Evolutionary conservation across 2,329 filamentous ascomycete species (phyloP).

Genomic region (Fusarium sublunatum): DNA sequence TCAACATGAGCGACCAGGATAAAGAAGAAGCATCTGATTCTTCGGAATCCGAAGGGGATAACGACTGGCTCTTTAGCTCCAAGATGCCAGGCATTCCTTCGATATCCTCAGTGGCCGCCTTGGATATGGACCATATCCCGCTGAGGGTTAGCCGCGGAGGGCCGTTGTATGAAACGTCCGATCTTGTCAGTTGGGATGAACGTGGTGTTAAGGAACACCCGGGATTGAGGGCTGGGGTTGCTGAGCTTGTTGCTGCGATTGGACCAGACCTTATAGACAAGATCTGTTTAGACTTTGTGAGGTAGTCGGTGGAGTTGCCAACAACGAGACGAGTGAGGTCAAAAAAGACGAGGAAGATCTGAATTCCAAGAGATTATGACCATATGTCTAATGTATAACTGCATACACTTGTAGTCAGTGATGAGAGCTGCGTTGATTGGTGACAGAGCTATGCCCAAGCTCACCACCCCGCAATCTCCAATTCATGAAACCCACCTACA

Average conservation of each 20-base stretch:
- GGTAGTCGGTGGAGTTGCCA: neutral
- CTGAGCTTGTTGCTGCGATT: slow-evolving; percentile 73
- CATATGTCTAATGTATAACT: neutral
- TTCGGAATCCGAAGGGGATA: slow-evolving; percentile 22
- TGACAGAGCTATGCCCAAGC: slow-evolving; percentile 22
- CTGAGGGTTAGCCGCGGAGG: slow-evolving; percentile 59
- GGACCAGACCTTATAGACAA: slow-evolving; percentile 68
- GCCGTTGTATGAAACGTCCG: slow-evolving; percentile 57
- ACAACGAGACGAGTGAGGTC: neutral
- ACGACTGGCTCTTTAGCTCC: slow-evolving; percentile 63
- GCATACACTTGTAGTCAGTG: neutral
- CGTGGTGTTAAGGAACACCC: slow-evolving; percentile 61
- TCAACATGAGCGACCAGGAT: slow-evolving; percentile 5
- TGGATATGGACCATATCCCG: slow-evolving; percentile 70
- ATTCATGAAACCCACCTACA: slow-evolving; percentile 30
- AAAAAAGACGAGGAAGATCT: neutral
- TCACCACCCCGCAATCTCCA: slow-evolving; percentile 39
- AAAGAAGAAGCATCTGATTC: slow-evolving; percentile 8
- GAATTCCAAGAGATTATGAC: too few species aligned
- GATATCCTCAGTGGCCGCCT: slow-evolving; percentile 61
- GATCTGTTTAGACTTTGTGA: slow-evolving; percentile 68
- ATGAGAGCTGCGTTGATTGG: slow-evolving; percentile 14
- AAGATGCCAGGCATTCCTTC: slow-evolving; percentile 75
- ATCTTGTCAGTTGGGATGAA: slow-evolving; percentile 70
- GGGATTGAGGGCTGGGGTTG: slow-evolving; percentile 71